A percentile compares a stretch with the other conserved stretches of the same genome.
phyloP scores from a whole-genome alignment of 2,329 filamentous ascomycete species.

The Fusarium protoensiforme region DNA sequence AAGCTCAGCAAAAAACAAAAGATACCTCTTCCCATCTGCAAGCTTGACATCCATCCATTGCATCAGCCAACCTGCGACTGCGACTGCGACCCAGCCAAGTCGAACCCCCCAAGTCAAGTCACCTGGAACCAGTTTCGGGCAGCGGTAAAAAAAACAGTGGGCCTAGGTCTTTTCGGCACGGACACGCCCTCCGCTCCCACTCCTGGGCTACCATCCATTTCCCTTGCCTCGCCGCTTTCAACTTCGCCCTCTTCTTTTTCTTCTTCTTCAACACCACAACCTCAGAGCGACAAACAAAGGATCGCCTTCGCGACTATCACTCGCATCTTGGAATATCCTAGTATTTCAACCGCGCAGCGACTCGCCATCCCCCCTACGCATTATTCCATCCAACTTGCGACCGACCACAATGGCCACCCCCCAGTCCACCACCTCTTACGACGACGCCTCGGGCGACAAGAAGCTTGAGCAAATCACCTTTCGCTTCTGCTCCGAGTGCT shows the following conservation, averaged over 20 bases:
- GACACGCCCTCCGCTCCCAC: constrained; percentile 24
- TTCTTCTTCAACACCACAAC: constrained; percentile 20
- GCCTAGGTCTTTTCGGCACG: constrained; percentile 5
- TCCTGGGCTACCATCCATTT: constrained; percentile 9
- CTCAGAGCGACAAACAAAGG: constrained; percentile 15
- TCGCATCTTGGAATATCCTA: constrained; percentile 22
- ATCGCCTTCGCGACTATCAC: not conserved
- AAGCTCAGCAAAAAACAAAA: not conserved
- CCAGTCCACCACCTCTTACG: constrained; percentile 59
- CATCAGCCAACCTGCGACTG: not conserved
- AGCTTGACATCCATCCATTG: not conserved
- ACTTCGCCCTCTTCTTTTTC: constrained; percentile 3
- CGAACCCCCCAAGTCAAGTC: constrained; percentile 15
- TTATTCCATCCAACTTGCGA: constrained; percentile 17
- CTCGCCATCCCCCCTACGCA: constrained; percentile 13
- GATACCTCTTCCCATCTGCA: not conserved
- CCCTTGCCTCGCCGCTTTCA: constrained; percentile 15
- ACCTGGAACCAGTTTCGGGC: not conserved
- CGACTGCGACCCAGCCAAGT: not conserved
- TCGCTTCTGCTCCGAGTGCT: constrained; percentile 98
- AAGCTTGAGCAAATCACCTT: constrained; percentile 88
- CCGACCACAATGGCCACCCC: constrained; percentile 65
- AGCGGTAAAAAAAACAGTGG: constrained; percentile 22
- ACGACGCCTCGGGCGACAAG: constrained; percentile 57
- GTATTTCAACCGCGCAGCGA: constrained; percentile 17